Conservation (phyloP, 805 yeast genomes). For the Ogataea minuta region DNA sequence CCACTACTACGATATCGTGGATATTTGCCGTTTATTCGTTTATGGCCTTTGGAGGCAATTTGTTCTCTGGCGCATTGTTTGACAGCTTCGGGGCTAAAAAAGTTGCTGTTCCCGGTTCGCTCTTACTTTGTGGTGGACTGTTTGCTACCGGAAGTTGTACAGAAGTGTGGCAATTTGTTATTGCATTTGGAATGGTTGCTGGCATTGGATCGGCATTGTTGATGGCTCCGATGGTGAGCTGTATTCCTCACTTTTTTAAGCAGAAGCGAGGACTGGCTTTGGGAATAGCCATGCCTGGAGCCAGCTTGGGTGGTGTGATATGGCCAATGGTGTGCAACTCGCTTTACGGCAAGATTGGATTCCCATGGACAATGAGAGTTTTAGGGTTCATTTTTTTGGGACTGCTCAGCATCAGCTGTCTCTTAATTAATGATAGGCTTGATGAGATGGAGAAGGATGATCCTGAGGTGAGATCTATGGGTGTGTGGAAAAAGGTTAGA, state of each 20-base stretch:
- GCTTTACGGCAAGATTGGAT: conserved; percentile 51
- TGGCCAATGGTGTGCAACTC: conserved; percentile 54
- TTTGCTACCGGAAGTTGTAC: conserved; percentile 45
- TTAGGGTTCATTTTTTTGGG: conserved; percentile 47
- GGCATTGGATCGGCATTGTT: conserved; percentile 48
- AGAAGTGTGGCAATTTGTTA: conserved; percentile 47
- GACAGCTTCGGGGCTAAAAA: conserved; percentile 45
- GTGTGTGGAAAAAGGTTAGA: conserved; percentile 20
- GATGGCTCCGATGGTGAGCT: conserved; percentile 45
- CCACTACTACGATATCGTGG: conserved; percentile 62
- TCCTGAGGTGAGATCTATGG: conserved; percentile 4
- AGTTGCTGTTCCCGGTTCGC: conserved; percentile 37
- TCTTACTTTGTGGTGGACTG: conserved; percentile 38
- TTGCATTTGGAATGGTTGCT: conserved; percentile 47
- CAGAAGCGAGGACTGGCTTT: conserved; percentile 56
- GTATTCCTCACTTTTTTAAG: conserved; percentile 60
- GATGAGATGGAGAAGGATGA: conserved; percentile 21
- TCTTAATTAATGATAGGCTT: conserved; percentile 33
- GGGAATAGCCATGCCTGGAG: conserved; percentile 61
- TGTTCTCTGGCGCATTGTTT: conserved; percentile 45
- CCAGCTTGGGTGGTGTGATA: conserved; percentile 54
- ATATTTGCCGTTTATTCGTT: conserved; percentile 56
- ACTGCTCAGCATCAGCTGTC: conserved; percentile 28
- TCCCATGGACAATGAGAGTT: conserved; percentile 58
- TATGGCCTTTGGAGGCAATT: conserved; percentile 41